Evolutionary conservation across 2,329 filamentous ascomycete species (phyloP), one percentile per base, ranked within the genome.

Genomic region (Colletotrichum echinochloae): DNA sequence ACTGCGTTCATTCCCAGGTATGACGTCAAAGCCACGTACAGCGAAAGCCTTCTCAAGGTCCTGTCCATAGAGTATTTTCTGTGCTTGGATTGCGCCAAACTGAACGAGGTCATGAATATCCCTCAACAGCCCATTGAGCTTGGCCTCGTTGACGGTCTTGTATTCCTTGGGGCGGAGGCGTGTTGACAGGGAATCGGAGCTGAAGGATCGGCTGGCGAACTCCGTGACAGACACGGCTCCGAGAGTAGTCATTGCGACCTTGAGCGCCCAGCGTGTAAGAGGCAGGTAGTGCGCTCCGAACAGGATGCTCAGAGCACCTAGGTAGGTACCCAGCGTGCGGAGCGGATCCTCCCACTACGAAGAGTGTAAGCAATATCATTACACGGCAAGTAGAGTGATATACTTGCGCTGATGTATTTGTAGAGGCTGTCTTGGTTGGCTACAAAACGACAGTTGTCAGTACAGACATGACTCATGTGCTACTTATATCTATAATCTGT

Each of bases 371-470:
- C 35, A 35, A 20, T 23, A 14, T 28, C 11, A 5, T 12, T 7
- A 11, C 8, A 26, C 1, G 9, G 12, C 14, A n/a, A 20, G 0
- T 8, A 3, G 11, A 5, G 5, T 3, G 18, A 23, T 18, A 16
- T 6, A 48, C 51, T 51, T 28, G 61, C 67, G 35, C 49, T 70
- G 62, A 70, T 60, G 16, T 70, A 66, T 12, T 56, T 57, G 51
- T 70, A 70, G 55, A 70, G 44, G 26, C 67, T 66, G n/a, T 70
- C 67, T 35, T 55, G 51, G 14, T 61, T 62, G 37, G 64, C 66
- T 70, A 33, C 6, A 16, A 1, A 6, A 41, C 5, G 2, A 4
- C 0, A 5, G 26, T 5, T 35, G 9, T 65, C 5, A 65, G 39
- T 23, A 39, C 2, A 7, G 14, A n/a, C n/a, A n/a, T n/a, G n/a